A percentile compares a stretch with the other conserved stretches of the same genome.
Conservation (phyloP, 352 stramenopile genomes). For the Globisporangium abappressorium region DNA sequence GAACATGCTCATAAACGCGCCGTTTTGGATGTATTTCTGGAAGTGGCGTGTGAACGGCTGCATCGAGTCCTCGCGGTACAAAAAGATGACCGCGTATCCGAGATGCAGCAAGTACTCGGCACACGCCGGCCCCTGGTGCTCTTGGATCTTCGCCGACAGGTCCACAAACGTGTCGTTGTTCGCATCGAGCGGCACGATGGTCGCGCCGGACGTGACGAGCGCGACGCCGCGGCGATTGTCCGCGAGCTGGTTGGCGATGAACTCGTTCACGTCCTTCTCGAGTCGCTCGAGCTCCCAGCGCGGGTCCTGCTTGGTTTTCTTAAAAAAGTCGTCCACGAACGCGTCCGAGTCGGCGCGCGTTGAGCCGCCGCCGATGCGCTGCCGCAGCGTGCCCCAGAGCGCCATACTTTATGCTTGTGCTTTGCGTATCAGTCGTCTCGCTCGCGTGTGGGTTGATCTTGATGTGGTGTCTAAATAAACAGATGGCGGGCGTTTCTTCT, state of each 20-base stretch:
- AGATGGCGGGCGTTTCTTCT: background rate
- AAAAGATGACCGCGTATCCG: slow-evolving; percentile 81
- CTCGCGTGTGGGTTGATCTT: background rate
- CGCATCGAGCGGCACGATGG: slow-evolving; percentile 70
- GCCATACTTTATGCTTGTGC: slow-evolving; percentile 35
- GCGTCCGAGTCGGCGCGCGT: slow-evolving; percentile 62
- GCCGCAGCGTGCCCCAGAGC: slow-evolving; percentile 78
- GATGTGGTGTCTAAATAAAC: background rate
- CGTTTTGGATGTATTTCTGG: slow-evolving; percentile 77
- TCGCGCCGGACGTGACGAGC: slow-evolving; percentile 78
- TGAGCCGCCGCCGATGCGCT: slow-evolving; percentile 63
- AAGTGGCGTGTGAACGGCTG: slow-evolving; percentile 84
- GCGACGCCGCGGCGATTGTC: slow-evolving; percentile 59
- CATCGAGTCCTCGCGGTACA: slow-evolving; percentile 74
- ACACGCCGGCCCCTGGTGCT: slow-evolving; percentile 72
- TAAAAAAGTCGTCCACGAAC: slow-evolving; percentile 81
- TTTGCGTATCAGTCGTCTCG: background rate
- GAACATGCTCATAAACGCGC: slow-evolving; percentile 83
- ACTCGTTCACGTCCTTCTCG: slow-evolving; percentile 44
- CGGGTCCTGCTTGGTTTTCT: slow-evolving; percentile 62
- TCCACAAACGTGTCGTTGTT: slow-evolving; percentile 73
- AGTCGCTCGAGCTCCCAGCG: slow-evolving; percentile 46
- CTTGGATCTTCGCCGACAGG: slow-evolving; percentile 62
- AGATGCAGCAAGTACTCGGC: slow-evolving; percentile 78
- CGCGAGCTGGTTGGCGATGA: slow-evolving; percentile 52